Evolutionary conservation across 2,329 filamentous ascomycete species (phyloP), one percentile per base, ranked within the genome.

Genomic region (Fusarium verrucosum): DNA sequence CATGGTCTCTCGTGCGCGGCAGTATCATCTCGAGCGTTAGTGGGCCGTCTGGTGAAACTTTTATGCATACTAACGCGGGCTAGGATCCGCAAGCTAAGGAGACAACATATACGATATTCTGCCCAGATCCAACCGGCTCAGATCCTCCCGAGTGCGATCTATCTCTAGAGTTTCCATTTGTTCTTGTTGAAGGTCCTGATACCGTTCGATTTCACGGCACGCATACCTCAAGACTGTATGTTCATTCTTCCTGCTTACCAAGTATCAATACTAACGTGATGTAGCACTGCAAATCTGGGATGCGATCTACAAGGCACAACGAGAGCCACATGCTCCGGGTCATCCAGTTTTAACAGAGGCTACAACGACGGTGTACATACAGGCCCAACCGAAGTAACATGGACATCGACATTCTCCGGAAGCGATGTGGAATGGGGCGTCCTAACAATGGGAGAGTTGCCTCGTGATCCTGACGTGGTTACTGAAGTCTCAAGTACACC

Each of bases 31-130:
- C 76, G 30, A 80, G 74, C 58, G 81, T 83, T 75, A 49, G 77
- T 35, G 3, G 38, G 20, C 20, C 19, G 17, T 26, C 17, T 16
- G 5, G 5, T 46, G 10, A 16, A 26, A 20, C 40, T 26, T 14
- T 38, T 10, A 42, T 40, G 11, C n/a, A 32, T 50, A 17, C 23
- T 43, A 55, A 33, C 17, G 45, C 10, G 38, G 17, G 50, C 41
- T 32, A 58, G 43, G 30, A 82, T 55, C 62, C 70, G 16, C 53
- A 72, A 10, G 72, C 70, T 7, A 69, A 64, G 53, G 66, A 77
- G 57, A 83, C 81, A 16, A 79, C 79, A 22, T 83, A 81, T 60
- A 83, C 81, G 54, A 79, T 83, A 36, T 83, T 83, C 67, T 83
- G 81, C 58, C 77, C 77, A 10, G 75, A 79, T 33, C 71, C 78